phyloP scores from a whole-genome alignment of 148 eudicot species.

The Fagopyrum homotropicum region DNA sequence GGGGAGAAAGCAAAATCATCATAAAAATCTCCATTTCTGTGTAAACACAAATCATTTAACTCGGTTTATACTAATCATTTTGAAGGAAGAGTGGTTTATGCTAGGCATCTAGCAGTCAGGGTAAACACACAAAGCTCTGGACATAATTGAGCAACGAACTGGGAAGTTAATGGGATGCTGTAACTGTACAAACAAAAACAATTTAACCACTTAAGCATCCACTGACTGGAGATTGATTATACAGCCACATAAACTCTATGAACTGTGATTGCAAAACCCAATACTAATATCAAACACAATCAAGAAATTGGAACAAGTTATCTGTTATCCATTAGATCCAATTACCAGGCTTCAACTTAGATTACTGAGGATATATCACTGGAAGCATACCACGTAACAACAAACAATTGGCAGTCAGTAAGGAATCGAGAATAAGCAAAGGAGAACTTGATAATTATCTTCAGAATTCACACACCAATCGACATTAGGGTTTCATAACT shows the following conservation, averaged over 20 bases:
- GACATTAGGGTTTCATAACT: not conserved
- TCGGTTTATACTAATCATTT: not conserved
- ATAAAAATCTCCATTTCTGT: too few relatives aligned
- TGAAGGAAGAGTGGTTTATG: not conserved
- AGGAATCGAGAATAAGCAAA: slow-evolving; percentile 7
- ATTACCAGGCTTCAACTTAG: not conserved
- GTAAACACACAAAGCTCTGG: not conserved
- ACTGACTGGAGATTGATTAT: not conserved
- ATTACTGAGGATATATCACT: not conserved
- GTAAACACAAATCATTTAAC: not conserved
- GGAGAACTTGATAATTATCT: not conserved
- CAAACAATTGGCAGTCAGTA: slow-evolving; percentile 1
- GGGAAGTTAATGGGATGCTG: not conserved
- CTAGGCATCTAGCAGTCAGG: not conserved
- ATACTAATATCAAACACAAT: not conserved
- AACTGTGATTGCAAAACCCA: not conserved
- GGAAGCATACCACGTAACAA: not conserved
- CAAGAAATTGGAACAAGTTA: not conserved
- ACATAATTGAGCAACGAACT: not conserved
- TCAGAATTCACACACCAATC: not conserved
- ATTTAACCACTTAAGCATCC: not conserved
- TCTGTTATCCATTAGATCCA: not conserved
- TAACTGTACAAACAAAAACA: not conserved
- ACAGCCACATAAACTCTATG: not conserved
- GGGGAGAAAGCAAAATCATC: too few relatives aligned